Evolutionary conservation across 176 grass and related monocot genomes (phyloP), one percentile per base, ranked within the genome.

Genomic region (Otatea glauca): DNA sequence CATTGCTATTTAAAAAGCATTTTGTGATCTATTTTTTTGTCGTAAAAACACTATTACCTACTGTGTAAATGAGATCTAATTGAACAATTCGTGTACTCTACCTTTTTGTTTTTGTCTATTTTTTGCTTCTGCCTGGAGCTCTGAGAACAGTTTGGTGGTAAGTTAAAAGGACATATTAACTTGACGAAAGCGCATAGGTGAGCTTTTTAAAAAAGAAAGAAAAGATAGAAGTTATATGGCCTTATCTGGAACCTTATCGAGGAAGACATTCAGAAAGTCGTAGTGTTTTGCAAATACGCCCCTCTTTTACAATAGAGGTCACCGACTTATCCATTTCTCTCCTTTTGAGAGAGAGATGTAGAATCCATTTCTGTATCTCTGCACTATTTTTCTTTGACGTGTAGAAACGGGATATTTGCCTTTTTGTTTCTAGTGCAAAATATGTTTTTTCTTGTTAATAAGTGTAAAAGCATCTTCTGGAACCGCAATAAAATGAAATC

Each of bases 241-340:
- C 64, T 76, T 51, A 74, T 87, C 39, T 48, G 68, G 74, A 78
- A 74, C 79, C 88, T 90, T 90, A 83, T 44, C 41, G 32, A 87
- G 80, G 23, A 90, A 90, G 88, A 74, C 88, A 90, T 78, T 79
- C 41, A 74, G 53, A 83, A 72, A 74, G 38, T 13, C 27, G 12
- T n/a, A 12, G 2, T 7, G 41, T 72, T 86, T 70, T 83, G 67
- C 53, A 66, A 78, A 60, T 78, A 32, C 60, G 0, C 16, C 38
- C 69, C 59, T 66, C 16, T 58, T 20, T n/a, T 61, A 49, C 35
- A 78, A 11, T 1, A 48, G 39, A 77, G 43, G 15, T 42, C 68
- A 68, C 84, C 75, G 49, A 51, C 78, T 77, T 89, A 80, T 68
- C 63, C 6, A 35, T 65, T 37, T 37, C 63, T 17, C 25, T 3